Base-by-base conservation (phyloP, 2,329 filamentous ascomycete species). In the Fusarium xyrophilum region DNA sequence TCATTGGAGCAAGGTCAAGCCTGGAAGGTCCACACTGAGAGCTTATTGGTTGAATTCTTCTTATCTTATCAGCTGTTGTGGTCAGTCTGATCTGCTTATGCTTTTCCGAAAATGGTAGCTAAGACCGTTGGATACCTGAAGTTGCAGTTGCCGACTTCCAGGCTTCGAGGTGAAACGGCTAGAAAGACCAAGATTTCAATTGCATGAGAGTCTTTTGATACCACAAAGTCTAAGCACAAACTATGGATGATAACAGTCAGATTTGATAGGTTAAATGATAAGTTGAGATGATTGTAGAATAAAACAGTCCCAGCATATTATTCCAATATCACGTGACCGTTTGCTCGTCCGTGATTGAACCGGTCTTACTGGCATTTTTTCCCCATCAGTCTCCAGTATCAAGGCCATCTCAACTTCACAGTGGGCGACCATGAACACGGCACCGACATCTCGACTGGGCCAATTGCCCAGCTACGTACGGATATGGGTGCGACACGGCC, bases 391-490 rank as follows among this genome's bases (percentile, higher is more conserved):
- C 58, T 60, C 64, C 59, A 72, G 58, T 60, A 63, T 54, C 68
- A 63, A 70, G 63, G 52, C 35, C 46, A 60, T 56, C 57, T 65
- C 64, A 69, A 71, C 51, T 65, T 67, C 55, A 68, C 65, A 73
- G 65, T 66, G 63, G 61, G 69, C 67, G 58, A 77, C 74, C 68
- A 80, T 83, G 77, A 81, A 80, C 69, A 72, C 77, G 72, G 75
- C 73, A 72, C 66, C 75, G 43, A 67, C 70, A 55, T 73, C 76
- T 56, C 74, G 76, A 46, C 68, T 83, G 64, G 78, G 78, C 74
- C 81, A 79, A 75, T 78, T 85, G 74, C 79, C 82, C 30, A 77
- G 78, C 63, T 72, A 82, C 51, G 74, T 81, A 39, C 75, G 79
- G 69, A 78, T 78, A 66, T 82, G 78, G 69, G 72, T 82, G 67